These are phyloP conservation scores for Plasmodium cynomolgi DNA, from an alignment of 169 alveolate genomes.

Conservation along the genomic window DNA sequence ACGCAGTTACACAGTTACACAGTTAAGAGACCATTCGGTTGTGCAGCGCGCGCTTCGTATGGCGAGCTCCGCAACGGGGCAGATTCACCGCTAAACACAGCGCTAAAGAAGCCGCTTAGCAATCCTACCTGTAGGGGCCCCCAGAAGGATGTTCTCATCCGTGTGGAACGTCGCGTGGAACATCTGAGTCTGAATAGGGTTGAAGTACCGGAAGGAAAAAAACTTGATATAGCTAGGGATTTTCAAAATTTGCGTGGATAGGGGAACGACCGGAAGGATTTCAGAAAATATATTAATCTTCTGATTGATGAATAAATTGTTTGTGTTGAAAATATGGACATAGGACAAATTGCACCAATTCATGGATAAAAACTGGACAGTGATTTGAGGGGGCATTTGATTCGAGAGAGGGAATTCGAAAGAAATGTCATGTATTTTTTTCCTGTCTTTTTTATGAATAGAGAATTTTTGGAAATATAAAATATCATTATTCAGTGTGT, in stretches of 20 bases:
- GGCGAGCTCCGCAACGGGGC: not conserved
- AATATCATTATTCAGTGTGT: conserved; percentile 90
- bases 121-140: conserved; percentile 99
- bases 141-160: conserved; percentile 96
- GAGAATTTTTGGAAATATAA: conserved; percentile 89
- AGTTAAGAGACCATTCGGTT: not conserved
- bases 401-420: conserved; percentile 63
- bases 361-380: conserved; percentile 71
- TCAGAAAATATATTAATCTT: conserved; percentile 50
- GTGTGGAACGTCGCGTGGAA: conserved; percentile 95
- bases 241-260: conserved; percentile 87
- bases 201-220: conserved; percentile 89
- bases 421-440: conserved; percentile 78
- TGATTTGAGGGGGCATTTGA: conserved; percentile 78
- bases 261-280: conserved; percentile 36
- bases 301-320: conserved; percentile 60
- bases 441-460: conserved; percentile 74
- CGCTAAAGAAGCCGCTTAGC: not conserved
- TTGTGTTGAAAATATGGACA: conserved; percentile 41
- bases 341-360: conserved; percentile 75
- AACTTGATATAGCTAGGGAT: conserved; percentile 81
- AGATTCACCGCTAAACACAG: not conserved
- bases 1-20: not conserved
- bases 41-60: not conserved
- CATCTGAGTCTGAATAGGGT: conserved; percentile 97